Conservation (phyloP, 805 yeast genomes). For the Candida cerambycidarum region DNA sequence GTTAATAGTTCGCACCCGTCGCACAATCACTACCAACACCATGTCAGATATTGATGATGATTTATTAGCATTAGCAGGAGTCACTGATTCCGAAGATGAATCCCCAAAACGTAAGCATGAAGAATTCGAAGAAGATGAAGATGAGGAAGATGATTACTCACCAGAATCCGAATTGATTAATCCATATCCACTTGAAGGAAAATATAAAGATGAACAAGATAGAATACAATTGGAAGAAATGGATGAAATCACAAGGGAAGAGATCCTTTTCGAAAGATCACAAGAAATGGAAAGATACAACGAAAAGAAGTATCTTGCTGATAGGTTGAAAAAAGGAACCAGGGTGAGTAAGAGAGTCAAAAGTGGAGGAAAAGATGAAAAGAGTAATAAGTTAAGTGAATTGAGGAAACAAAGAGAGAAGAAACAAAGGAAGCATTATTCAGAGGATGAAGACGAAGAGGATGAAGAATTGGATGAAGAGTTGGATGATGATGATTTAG, state of each 20-base stretch:
- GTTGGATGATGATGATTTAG: constrained; percentile 28
- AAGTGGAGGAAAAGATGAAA: constrained; percentile 33
- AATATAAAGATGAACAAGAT: constrained; percentile 81
- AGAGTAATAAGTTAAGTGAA: constrained; percentile 62
- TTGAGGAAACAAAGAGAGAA: constrained; percentile 75
- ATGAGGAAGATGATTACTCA: constrained; percentile 24
- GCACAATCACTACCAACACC: not conserved
- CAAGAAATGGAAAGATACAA: constrained; percentile 88
- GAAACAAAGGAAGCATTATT: constrained; percentile 44
- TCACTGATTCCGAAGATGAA: constrained; percentile 25
- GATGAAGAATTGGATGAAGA: constrained; percentile 48
- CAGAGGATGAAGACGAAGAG: constrained; percentile 39
- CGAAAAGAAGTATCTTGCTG: constrained; percentile 79
- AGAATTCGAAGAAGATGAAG: constrained; percentile 23
- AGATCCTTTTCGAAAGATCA: constrained; percentile 84
- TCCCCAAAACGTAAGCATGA: constrained; percentile 11
- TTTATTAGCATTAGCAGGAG: constrained; percentile 90
- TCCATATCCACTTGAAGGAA: constrained; percentile 94
- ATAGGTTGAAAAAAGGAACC: constrained; percentile 65
- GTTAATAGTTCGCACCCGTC: not conserved
- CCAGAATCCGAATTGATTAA: constrained; percentile 40
- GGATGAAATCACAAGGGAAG: constrained; percentile 93
- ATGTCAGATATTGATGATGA: constrained; percentile 94
- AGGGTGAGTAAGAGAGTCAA: constrained; percentile 40
- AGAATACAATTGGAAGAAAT: constrained; percentile 60